Evolutionary conservation across 345 rosid species (phyloP).

Genomic region (Isatis tinctoria): DNA sequence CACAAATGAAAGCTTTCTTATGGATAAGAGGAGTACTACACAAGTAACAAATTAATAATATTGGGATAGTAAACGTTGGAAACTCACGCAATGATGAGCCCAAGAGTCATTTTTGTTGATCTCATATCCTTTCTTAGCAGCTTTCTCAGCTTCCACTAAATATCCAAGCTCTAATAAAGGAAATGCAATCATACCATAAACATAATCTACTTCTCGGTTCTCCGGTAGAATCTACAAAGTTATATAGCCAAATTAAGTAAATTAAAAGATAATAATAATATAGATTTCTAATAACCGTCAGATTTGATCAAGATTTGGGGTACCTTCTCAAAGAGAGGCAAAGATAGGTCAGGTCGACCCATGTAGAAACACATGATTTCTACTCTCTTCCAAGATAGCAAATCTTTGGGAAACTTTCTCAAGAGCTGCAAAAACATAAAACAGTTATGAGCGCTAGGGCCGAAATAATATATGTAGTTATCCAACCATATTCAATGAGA

Average conservation of each 20-base stretch:
- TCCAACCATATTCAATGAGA: background rate
- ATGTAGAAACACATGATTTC: constrained; percentile 70
- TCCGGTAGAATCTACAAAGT: constrained; percentile 52
- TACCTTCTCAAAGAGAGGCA: constrained; percentile 63
- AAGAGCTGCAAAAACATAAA: constrained; percentile 48
- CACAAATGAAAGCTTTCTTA: background rate
- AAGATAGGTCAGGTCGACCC: constrained; percentile 64
- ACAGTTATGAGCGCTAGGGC: background rate
- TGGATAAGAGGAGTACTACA: background rate
- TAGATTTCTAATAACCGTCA: background rate
- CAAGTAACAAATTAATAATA: background rate
- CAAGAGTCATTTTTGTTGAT: constrained; percentile 65
- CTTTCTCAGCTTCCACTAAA: constrained; percentile 69
- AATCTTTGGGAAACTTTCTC: constrained; percentile 52
- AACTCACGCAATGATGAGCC: constrained; percentile 82
- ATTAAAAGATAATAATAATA: background rate
- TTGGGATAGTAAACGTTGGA: background rate
- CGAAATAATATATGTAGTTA: background rate
- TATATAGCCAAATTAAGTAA: background rate
- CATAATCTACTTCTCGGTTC: constrained; percentile 51
- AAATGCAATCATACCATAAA: constrained; percentile 90
- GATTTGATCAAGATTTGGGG: background rate
- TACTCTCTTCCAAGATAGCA: constrained; percentile 68
- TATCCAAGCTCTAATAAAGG: constrained; percentile 67
- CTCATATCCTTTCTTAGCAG: constrained; percentile 65